Conservation (phyloP, 1,139 yeast genomes). For the Pneumocystis murina region DNA sequence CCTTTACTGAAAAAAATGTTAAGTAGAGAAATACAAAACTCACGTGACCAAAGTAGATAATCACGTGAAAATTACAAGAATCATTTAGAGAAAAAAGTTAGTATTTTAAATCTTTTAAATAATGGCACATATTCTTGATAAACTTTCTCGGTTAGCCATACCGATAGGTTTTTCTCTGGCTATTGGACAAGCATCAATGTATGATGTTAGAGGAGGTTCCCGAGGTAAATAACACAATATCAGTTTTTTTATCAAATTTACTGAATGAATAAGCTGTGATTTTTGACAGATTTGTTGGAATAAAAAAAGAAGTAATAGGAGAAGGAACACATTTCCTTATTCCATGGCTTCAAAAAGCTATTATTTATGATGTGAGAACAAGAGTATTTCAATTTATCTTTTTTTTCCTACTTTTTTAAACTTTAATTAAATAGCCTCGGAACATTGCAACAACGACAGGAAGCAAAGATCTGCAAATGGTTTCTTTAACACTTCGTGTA, state of each 20-base stretch:
- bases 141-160: constrained; percentile 11
- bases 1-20: neutral
- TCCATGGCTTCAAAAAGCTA: constrained; percentile 92
- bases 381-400: constrained; percentile 20
- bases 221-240: constrained; percentile 31
- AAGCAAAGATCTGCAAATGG: constrained; percentile 93
- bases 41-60: too few relatives aligned
- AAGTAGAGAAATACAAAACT: neutral
- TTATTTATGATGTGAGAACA: constrained; percentile 82
- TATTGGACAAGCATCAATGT: constrained; percentile 57
- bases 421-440: constrained; percentile 39
- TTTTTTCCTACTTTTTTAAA: neutral
- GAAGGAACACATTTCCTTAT: constrained; percentile 93
- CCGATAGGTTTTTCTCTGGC: constrained; percentile 47
- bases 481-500: constrained; percentile 80
- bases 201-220: constrained; percentile 84
- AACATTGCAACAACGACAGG: constrained; percentile 92
- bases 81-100: too few relatives aligned
- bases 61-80: neutral
- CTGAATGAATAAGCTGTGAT: constrained; percentile 46
- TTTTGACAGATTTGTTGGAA: constrained; percentile 84
- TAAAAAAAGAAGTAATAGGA: constrained; percentile 69
- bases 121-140: neutral
- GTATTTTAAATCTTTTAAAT: neutral
- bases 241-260: neutral